Evolutionary conservation across 1,284 basidiomycete genomes (phyloP), one percentile per base, ranked within the genome.

Genomic region (Ganoderma resinaceum): DNA sequence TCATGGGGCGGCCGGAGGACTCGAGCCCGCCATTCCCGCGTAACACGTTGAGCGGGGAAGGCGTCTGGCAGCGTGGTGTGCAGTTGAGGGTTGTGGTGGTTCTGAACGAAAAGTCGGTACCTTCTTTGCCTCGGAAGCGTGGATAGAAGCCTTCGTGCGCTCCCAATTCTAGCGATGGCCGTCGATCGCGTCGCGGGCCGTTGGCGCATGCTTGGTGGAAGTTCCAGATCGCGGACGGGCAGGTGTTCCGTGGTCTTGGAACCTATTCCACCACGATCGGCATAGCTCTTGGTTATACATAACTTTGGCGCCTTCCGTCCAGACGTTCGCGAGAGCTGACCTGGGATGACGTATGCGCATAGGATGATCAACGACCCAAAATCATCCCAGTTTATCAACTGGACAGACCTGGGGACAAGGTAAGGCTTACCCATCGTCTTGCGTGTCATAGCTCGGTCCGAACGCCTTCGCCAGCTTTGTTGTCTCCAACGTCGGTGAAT

Each of bases 341-440:
- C 37, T 26, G 26, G n/a, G 46, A 46, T 42, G 40, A 67, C 58
- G 57, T 57, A 33, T 37, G 37, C 49, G 26, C 62, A 9, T 73
- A 93, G 92, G 77, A 94, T 94, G 92, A 94, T 94, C 80, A 93
- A 86, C 76, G 92, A 94, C 78, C 79, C 90, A 37, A 93, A 93
- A 78, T 91, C 90, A 0, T 85, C 91, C 6, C 87, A 89, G 75
- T 94, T 92, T 77, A 94, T 94, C 70, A 81, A 87, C 2, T 94
- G 92, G 92, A 93, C 91, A 6, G 91, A 93, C 59, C 84, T 89
- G 16, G 92, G 92, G 35, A 89, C 91, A 38, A 93, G 86, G 85
- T 85, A 11, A 31, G 33, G 35, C n/a, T 52, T 42, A n/a, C 12
- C 58, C 38, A 16, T 37, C n/a, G 42, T 59, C 35, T 62, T n/a